Evolutionary conservation across 148 eudicot species (phyloP).

Genomic region (Mesembryanthemum crystallinum): DNA sequence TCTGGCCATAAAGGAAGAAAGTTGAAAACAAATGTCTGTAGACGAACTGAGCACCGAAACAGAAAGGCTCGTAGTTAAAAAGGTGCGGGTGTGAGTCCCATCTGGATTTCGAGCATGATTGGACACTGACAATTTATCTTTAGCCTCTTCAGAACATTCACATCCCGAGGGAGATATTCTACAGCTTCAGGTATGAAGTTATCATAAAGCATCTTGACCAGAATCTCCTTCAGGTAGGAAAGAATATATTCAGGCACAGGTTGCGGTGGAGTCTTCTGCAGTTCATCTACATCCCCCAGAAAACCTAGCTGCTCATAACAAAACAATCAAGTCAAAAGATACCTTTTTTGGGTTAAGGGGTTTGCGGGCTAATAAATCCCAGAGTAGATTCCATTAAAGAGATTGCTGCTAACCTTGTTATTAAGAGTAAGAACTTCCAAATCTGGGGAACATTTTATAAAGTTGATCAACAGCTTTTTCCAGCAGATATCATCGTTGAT

Average conservation of each 20-base stretch:
- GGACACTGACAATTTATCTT: slow-evolving; percentile 24
- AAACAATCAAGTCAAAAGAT: neutral
- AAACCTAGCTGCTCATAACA: slow-evolving; percentile 20
- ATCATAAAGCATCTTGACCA: slow-evolving; percentile 21
- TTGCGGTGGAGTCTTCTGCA: slow-evolving; percentile 9
- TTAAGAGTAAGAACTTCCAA: slow-evolving; percentile 14
- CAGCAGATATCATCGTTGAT: slow-evolving; percentile 26
- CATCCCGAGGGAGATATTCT: slow-evolving; percentile 14
- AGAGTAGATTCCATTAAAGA: neutral
- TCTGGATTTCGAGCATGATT: slow-evolving; percentile 23
- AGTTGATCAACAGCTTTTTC: slow-evolving; percentile 18
- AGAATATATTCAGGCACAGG: slow-evolving; percentile 20
- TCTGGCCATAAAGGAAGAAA: neutral
- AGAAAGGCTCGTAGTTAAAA: neutral
- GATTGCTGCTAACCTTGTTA: slow-evolving; percentile 24
- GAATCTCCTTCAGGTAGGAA: slow-evolving; percentile 11
- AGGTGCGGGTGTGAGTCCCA: neutral
- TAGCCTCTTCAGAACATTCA: slow-evolving; percentile 27
- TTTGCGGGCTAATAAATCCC: neutral
- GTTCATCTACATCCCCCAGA: slow-evolving; percentile 13
- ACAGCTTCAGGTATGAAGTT: slow-evolving; percentile 22
- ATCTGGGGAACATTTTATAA: slow-evolving; percentile 22
- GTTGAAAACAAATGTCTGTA: neutral
- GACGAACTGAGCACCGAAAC: neutral
- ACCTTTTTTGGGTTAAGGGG: neutral